Evolutionary conservation across 192 early-diverging fungal species (phyloP).

Genomic region (Mortierella claussenii): DNA sequence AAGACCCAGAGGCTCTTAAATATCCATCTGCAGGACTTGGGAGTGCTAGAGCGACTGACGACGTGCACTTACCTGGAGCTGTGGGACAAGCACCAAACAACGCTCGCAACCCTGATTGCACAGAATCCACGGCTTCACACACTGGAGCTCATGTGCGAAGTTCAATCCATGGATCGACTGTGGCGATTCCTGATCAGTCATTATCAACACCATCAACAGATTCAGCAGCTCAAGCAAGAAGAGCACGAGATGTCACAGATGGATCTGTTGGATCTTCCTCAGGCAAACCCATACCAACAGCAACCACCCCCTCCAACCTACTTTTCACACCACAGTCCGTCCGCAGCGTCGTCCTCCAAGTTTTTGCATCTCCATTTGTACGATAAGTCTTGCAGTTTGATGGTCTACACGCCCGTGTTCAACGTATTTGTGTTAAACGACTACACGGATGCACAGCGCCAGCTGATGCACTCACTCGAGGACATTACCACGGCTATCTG

Average conservation of each 20-base stretch:
- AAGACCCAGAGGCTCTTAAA: slow-evolving; percentile 1
- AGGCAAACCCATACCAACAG: too few relatives aligned
- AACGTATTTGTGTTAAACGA: slow-evolving; percentile 7
- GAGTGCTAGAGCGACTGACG: slow-evolving; percentile 15
- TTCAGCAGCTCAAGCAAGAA: neutral
- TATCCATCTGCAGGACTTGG: neutral
- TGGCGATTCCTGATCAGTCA: slow-evolving; percentile 17
- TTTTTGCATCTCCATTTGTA: slow-evolving; percentile 6
- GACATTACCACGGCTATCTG: slow-evolving; percentile 3
- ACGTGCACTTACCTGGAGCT: slow-evolving; percentile 5
- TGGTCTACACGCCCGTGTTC: neutral
- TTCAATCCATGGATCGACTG: slow-evolving; percentile 8
- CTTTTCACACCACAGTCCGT: neutral
- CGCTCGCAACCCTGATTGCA: neutral
- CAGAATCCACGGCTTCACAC: slow-evolving; percentile 3
- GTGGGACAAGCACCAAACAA: slow-evolving; percentile 11
- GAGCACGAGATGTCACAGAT: too few relatives aligned
- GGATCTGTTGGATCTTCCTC: neutral
- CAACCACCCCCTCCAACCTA: too few relatives aligned
- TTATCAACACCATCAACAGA: neutral
- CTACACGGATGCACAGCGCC: slow-evolving; percentile 13
- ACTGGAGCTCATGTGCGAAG: slow-evolving; percentile 29
- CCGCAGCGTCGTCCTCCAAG: neutral
- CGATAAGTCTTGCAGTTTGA: slow-evolving; percentile 12
- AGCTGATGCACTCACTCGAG: slow-evolving; percentile 4